phyloP scores from a whole-genome alignment of 106 monocot genomes.

The Phalaenopsis equestris region DNA sequence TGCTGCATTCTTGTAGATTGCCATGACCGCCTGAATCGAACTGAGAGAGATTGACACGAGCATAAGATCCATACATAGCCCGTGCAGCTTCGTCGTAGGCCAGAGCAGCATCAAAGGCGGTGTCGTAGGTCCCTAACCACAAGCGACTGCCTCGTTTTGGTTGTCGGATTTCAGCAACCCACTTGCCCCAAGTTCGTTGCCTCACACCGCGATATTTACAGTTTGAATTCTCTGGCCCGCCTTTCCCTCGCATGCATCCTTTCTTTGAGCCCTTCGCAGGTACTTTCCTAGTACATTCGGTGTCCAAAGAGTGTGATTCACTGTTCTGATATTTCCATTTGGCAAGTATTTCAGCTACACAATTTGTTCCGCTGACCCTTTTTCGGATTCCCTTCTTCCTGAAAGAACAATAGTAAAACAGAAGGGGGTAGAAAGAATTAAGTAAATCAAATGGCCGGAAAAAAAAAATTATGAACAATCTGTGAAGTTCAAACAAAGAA shows the following conservation, averaged over 20 bases:
- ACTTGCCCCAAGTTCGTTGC: conserved; percentile 52
- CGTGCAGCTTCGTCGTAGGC: conserved; percentile 51
- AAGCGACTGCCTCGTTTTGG: conserved; percentile 33
- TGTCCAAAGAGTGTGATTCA: neutral
- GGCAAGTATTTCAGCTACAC: conserved; percentile 26
- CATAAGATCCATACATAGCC: conserved; percentile 36
- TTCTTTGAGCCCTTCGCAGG: conserved; percentile 53
- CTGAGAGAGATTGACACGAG: conserved; percentile 39
- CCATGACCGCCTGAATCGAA: neutral
- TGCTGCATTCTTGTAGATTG: neutral
- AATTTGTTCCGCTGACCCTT: conserved; percentile 17
- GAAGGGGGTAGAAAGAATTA: neutral
- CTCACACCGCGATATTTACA: conserved; percentile 44
- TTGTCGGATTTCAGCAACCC: conserved; percentile 48
- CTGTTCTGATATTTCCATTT: conserved; percentile 40
- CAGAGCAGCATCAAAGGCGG: conserved; percentile 36
- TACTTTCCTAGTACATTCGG: neutral
- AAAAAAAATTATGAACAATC: too few species aligned
- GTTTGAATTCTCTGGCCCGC: conserved; percentile 39
- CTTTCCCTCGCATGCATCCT: conserved; percentile 52
- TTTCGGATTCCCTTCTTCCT: conserved; percentile 20
- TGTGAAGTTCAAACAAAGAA: neutral
- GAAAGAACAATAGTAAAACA: conserved; percentile 6
- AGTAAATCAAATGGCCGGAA: neutral
- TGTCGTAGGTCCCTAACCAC: conserved; percentile 50